Base-by-base conservation (phyloP, 2,329 filamentous ascomycete species). In the Penicillium sp. region DNA sequence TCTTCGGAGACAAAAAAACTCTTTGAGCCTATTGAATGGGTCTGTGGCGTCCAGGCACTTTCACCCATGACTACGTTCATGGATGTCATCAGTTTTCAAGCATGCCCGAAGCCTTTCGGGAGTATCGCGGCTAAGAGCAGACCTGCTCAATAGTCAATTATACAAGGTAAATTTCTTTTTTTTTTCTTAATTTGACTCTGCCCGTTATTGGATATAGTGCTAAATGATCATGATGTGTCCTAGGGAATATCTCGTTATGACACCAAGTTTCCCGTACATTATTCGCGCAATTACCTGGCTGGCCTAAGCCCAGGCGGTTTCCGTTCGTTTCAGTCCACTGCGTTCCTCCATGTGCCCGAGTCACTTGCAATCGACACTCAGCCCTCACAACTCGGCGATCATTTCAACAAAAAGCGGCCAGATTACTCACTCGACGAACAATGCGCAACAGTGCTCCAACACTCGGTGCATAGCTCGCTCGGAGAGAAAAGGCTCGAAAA, bases 61-160 rank as follows among this genome's bases (percentile, higher is more conserved):
- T 66, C 56, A 59, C 63, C 50, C 59, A 65, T 68, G 65, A 68
- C 63, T 55, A 65, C 64, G 60, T 75, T 74, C 68, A 76, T 76
- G 73, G 73, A 76, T 76, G 73, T 76, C 73, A 76, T 74, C 70
- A 61, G 72, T 68, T 65, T 67, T 70, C 60, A 73, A 70, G 70
- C 67, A 74, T 74, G 72, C 65, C 60, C 67, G 69, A 61, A 67
- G 68, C 67, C 69, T 69, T 69, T 71, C 67, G 68, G 68, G 72
- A 68, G 65, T 69, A 62, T 63, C 65, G 59, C 71, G 71, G 69
- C 63, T 72, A 62, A 73, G 68, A 69, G 64, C 70, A 62, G 65
- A 68, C 62, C 68, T 68, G 50, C 62, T 67, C 62, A 62, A 62
- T 61, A 64, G 59, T 65, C 53, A 51, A 49, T 65, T 64, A 60